Evolutionary conservation across 2,329 filamentous ascomycete species (phyloP), one percentile per base, ranked within the genome.

Genomic region (Chalaropsis ovoidea): DNA sequence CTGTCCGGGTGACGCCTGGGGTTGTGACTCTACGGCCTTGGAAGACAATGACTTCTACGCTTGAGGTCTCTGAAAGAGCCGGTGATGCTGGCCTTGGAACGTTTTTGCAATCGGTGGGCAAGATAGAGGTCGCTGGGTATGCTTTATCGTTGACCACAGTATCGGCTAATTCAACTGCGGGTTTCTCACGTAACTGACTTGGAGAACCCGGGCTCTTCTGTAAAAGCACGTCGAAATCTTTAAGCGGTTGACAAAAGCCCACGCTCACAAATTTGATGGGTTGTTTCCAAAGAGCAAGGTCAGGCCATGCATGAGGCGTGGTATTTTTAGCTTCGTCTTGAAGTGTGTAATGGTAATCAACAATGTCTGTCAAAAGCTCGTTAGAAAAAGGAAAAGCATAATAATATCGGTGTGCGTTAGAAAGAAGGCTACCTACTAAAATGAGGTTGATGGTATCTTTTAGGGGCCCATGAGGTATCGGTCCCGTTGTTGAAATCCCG

Each of bases 1-100:
- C 31, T 3, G 31, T 3, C 35, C 35, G 1, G 35, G 1, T 10
- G 35, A 39, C 8, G 35, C 35, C 8, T 10, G 35, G 27, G 6
- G 10, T 45, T 62, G 22, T 39, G 4, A 73, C 70, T 69, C 75
- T 75, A 64, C 85, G 79, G 47, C 85, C 85, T 67, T 78, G 81
- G 72, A 89, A 90, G 0, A 89, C 71, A 60, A 91, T 84, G 4
- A 90, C 77, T 69, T 96, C 89, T 61, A 89, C 74, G 11, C 67
- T 13, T 64, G 61, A 62, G 15, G 49, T 13, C 13, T 27, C 61
- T 27, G 67, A 68, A 5, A 56, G 43, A 45, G 62, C 43, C 15
- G 58, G 52, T 6, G 65, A 64, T 22, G 61, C 15, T 13, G 52
- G 58, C 15, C 54, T 43, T 31, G 22, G 7, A 35, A 15, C 66